Evolutionary conservation across 2,329 filamentous ascomycete genomes (phyloP).

Genomic region (Aspergillus pseudonomiae): DNA sequence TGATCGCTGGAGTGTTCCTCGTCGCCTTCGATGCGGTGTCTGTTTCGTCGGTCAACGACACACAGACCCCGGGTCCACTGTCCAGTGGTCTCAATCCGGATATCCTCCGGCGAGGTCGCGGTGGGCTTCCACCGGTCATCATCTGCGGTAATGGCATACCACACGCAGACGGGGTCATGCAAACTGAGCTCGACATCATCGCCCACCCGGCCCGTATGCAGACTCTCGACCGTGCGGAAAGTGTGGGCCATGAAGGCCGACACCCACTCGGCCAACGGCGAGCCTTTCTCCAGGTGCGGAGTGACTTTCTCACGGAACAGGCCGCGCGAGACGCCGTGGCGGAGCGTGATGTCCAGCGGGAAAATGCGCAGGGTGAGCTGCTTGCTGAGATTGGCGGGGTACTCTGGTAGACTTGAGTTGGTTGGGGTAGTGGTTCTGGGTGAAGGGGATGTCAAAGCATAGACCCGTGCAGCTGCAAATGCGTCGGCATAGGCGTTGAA

Average conservation of each 20-base stretch:
- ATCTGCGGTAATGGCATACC: slow-evolving; percentile 69
- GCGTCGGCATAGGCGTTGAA: slow-evolving; percentile 96
- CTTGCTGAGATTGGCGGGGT: slow-evolving; percentile 66
- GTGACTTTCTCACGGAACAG: slow-evolving; percentile 62
- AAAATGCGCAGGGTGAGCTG: slow-evolving; percentile 70
- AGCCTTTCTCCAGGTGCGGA: slow-evolving; percentile 61
- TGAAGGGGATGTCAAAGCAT: slow-evolving; percentile 72
- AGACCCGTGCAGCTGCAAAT: slow-evolving; percentile 74
- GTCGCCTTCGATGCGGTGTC: slow-evolving; percentile 49
- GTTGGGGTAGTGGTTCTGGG: slow-evolving; percentile 83
- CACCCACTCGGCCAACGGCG: slow-evolving; percentile 74
- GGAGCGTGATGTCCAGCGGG: slow-evolving; percentile 75
- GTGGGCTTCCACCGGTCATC: slow-evolving; percentile 47
- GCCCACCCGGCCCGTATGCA: slow-evolving; percentile 59
- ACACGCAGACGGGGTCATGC: slow-evolving; percentile 78
- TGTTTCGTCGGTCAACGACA: slow-evolving; percentile 72
- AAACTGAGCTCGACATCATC: slow-evolving; percentile 62
- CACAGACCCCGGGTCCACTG: slow-evolving; percentile 97
- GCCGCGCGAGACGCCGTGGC: slow-evolving; percentile 66
- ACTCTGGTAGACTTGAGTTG: slow-evolving; percentile 55
- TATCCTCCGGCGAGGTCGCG: slow-evolving; percentile 68
- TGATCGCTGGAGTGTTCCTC: slow-evolving; percentile 70
- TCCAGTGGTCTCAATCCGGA: slow-evolving; percentile 83
- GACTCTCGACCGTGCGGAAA: slow-evolving; percentile 67
- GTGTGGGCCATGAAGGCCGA: slow-evolving; percentile 71